Evolutionary conservation across 805 yeast genomes (phyloP).

Genomic region (Pichia nanzhaoensis): DNA sequence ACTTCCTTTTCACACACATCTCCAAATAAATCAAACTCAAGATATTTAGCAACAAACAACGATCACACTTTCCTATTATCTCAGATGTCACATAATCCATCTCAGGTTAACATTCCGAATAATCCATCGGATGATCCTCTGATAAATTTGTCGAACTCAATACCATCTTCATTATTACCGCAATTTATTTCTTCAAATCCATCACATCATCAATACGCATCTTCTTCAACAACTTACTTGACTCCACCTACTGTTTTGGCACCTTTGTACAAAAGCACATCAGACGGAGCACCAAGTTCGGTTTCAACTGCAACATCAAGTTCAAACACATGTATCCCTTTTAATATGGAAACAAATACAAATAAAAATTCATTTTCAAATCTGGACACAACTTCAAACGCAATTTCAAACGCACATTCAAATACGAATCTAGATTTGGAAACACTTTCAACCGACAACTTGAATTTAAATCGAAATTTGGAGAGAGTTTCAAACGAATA

Average conservation of each 20-base stretch:
- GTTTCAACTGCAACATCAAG: background rate
- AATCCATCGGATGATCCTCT: background rate
- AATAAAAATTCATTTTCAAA: too few species aligned
- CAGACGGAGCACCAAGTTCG: background rate
- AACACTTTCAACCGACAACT: too few species aligned
- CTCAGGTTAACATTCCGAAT: background rate
- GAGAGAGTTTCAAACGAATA: too few species aligned
- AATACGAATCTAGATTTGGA: too few species aligned
- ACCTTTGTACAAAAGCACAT: background rate
- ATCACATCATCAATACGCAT: background rate
- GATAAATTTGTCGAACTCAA: background rate
- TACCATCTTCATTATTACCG: background rate
- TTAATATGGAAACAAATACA: too few species aligned
- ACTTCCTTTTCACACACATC: background rate
- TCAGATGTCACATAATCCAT: background rate
- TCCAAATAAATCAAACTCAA: slow-evolving; percentile 5
- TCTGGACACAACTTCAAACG: too few species aligned
- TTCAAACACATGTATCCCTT: too few species aligned
- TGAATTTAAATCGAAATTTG: too few species aligned
- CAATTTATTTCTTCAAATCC: slow-evolving; percentile 1
- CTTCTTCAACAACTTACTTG: slow-evolving; percentile 2
- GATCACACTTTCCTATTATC: slow-evolving; percentile 6
- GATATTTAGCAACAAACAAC: slow-evolving; percentile 8
- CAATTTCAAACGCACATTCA: too few species aligned
- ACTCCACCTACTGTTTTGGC: slow-evolving; percentile 12